These are phyloP conservation scores for Colletotrichum sp. DNA, from an alignment of 2,329 filamentous ascomycete genomes.

Conservation along the genomic window DNA sequence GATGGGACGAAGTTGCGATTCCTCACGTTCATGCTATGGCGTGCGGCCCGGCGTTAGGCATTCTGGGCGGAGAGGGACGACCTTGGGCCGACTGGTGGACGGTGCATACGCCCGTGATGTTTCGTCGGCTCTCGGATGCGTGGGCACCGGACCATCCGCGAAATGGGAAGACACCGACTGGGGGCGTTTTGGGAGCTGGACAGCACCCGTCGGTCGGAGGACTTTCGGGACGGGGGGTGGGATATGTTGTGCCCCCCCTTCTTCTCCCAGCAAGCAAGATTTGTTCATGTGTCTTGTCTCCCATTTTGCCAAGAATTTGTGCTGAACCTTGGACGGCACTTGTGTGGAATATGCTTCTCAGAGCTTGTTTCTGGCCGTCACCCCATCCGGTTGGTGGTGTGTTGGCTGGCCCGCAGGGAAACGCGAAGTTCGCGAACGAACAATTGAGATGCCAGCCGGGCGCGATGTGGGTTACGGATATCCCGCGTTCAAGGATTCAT, in stretches of 20 bases:
- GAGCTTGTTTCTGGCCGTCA: background rate
- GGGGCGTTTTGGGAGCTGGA: background rate
- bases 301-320: background rate
- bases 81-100: background rate
- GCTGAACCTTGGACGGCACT: background rate
- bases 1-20: background rate
- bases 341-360: background rate
- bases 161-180: background rate
- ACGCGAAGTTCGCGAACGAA: background rate
- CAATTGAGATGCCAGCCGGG: background rate
- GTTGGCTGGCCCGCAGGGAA: background rate
- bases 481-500: background rate
- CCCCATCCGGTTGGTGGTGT: background rate
- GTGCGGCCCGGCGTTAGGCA: background rate
- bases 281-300: background rate
- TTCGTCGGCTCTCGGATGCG: slow-evolving; percentile 19
- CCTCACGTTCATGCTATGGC: background rate
- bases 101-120: slow-evolving; percentile 11
- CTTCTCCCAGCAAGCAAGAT: background rate
- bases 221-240: background rate
- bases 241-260: background rate
- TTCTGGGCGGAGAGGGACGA: background rate
- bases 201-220: background rate
- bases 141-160: background rate
- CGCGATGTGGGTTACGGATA: background rate